These are phyloP conservation scores for Fusarium bulbicola DNA, from an alignment of 2,329 filamentous ascomycete species.

Conservation along the genomic window DNA sequence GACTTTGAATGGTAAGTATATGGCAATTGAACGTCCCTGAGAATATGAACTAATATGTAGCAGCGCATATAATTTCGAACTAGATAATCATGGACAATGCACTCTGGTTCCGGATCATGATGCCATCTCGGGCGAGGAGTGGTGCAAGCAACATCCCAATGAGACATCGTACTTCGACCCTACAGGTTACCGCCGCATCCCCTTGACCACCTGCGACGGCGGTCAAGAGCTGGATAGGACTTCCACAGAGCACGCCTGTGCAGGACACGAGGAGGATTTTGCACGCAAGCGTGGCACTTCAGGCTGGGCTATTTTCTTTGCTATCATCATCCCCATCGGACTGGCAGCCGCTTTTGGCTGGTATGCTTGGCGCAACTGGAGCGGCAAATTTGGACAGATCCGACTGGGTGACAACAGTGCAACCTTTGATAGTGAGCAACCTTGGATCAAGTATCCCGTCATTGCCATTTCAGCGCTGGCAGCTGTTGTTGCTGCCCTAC, in stretches of 20 bases:
- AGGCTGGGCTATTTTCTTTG: conserved; percentile 83
- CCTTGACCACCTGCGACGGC: conserved; percentile 84
- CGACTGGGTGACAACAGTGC: conserved; percentile 76
- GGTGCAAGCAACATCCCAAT: conserved; percentile 70
- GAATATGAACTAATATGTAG: conserved; percentile 18
- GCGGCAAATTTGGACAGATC: conserved; percentile 90
- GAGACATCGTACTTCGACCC: conserved; percentile 82
- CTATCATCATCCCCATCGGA: conserved; percentile 78
- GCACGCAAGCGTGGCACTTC: conserved; percentile 74
- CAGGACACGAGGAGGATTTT: conserved; percentile 84
- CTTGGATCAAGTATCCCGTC: conserved; percentile 85
- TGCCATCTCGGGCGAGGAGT: conserved; percentile 62
- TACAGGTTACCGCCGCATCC: conserved; percentile 89
- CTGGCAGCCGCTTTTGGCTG: conserved; percentile 79
- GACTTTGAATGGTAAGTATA: conserved; percentile 89
- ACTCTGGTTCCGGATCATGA: conserved; percentile 76
- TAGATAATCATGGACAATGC: conserved; percentile 80
- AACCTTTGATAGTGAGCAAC: conserved; percentile 73
- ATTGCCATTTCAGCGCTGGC: conserved; percentile 73
- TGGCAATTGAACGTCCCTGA: background rate
- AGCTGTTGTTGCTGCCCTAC: conserved; percentile 69
- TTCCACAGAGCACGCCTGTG: conserved; percentile 66
- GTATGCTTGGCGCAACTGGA: conserved; percentile 87
- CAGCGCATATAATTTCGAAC: conserved; percentile 94
- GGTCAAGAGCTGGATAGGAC: conserved; percentile 79